Percentiles rank a stretch among this genome's conserved stretches.
Conservation (phyloP, 2,329 filamentous ascomycete species). For the Laburnicola sp. region DNA sequence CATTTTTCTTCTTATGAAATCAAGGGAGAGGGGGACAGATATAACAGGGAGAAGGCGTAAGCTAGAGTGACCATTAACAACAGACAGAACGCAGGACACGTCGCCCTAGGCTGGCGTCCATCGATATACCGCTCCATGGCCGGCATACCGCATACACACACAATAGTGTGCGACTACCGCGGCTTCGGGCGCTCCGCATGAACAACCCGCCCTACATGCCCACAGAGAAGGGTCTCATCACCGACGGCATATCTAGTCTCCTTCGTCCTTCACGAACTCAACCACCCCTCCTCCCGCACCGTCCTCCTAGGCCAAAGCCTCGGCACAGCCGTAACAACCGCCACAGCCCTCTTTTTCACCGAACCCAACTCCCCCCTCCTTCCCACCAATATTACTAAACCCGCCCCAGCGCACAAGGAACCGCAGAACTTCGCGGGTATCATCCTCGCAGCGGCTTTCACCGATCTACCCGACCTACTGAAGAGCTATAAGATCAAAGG, state of each 20-base stretch:
- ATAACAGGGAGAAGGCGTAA: too few relatives aligned
- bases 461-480: conserved; percentile 71
- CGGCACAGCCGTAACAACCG: conserved; percentile 81
- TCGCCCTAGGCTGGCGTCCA: conserved; percentile 77
- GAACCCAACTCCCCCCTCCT: conserved; percentile 30
- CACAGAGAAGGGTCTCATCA: conserved; percentile 77
- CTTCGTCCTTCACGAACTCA: conserved; percentile 67
- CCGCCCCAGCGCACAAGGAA: not conserved
- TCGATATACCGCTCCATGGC: conserved; percentile 77
- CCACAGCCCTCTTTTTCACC: conserved; percentile 71
- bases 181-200: conserved; percentile 83
- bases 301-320: conserved; percentile 84
- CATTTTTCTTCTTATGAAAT: conserved; percentile 21
- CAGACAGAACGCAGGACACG: conserved; percentile 77
- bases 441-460: conserved; percentile 79
- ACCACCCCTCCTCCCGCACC: conserved; percentile 71
- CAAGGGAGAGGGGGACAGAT: not conserved
- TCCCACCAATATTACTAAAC: conserved; percentile 18
- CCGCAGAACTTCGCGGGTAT: conserved; percentile 70
- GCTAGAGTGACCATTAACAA: conserved; percentile 8
- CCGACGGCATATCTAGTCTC: conserved; percentile 73
- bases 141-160: conserved; percentile 69
- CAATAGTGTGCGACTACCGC: conserved; percentile 88
- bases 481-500: conserved; percentile 79
- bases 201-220: conserved; percentile 54